Conservation (phyloP, 257 asterid species). For the Leptodermis oblonga region DNA sequence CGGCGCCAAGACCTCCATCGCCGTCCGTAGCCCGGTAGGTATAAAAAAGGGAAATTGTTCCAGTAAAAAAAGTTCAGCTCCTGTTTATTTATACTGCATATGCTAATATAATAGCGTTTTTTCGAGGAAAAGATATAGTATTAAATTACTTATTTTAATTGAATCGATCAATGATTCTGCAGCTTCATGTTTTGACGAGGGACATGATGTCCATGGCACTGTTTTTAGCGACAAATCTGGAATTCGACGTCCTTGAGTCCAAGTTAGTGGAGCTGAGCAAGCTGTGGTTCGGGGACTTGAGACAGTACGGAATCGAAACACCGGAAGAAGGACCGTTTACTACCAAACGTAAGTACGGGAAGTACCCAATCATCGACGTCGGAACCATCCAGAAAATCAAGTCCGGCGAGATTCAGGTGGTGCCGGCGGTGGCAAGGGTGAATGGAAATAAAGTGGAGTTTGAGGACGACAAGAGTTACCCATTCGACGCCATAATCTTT, state of each 20-base stretch:
- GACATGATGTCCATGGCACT: constrained; percentile 26
- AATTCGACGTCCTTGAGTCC: constrained; percentile 32
- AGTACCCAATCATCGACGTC: constrained; percentile 62
- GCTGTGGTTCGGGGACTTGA: constrained; percentile 46
- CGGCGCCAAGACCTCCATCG: constrained; percentile 65
- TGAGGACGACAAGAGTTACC: constrained; percentile 36
- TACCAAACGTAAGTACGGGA: constrained; percentile 47
- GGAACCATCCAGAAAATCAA: constrained; percentile 55
- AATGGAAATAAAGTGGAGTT: constrained; percentile 38
- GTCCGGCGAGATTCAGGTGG: constrained; percentile 58
- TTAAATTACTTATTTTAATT: too few relatives aligned
- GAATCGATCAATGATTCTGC: too few relatives aligned
- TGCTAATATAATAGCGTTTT: too few relatives aligned
- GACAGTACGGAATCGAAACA: constrained; percentile 48
- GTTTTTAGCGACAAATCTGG: constrained; percentile 26
- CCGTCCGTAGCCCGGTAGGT: constrained; percentile 69
- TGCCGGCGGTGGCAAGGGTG: constrained; percentile 41
- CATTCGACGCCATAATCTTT: constrained; percentile 54
- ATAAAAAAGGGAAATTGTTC: too few relatives aligned
- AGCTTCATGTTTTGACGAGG: constrained; percentile 60
- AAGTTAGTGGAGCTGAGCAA: constrained; percentile 36
- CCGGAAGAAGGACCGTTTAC: constrained; percentile 60
- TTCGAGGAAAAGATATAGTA: too few relatives aligned
- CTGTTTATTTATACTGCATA: too few relatives aligned
- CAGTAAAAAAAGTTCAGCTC: too few relatives aligned